Evolutionary conservation across 2,329 filamentous ascomycete genomes (phyloP), one percentile per base, ranked within the genome.

Genomic region (Cadophora sp.): DNA sequence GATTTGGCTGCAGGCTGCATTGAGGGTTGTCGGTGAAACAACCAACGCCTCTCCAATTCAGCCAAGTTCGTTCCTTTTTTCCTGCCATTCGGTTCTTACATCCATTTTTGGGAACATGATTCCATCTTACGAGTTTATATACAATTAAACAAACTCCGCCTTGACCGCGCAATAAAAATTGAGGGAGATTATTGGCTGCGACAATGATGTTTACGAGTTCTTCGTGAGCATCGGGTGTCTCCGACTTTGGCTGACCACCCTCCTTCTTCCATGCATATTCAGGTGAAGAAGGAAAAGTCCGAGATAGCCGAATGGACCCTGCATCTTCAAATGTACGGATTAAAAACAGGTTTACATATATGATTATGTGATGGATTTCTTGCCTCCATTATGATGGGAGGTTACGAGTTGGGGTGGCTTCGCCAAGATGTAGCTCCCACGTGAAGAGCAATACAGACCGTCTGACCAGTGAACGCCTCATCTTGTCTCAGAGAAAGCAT

Each of bases 321-420:
- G 61, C 31, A 51, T 63, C 7, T 3, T 40, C 31, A 3, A 22
- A 19, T 3, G 11, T 12, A 14, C 6, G 19, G 3, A 26, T 22
- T 19, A 43, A 40, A n/a, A 40, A 59, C 56, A 40, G 31, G 56
- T 59, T 59, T 59, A 43, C 19, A 24, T 43, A 19, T 43, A 19
- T 6, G 34, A 59, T 40, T 59, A 59, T 59, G 31, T 40, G 31
- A 53, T 63, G 7, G 29, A 26, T 9, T 40, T 40, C 5, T 63
- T 14, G 22, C 56, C 12, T 14, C 24, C 22, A 11, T 9, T 40
- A 24, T 3, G 1, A 29, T 37, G 9, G 14, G 59, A 50, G 16
- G n/a, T 31, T 48, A 31, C 59, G 59, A 62, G 37, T 27, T 62
- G 24, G 48, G 59, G 59, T 62, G 59, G 59, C 40, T 62, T 46